A percentile compares a stretch with the other conserved stretches of the same genome.
Conservation (phyloP, 2,329 filamentous ascomycete genomes). For the Bipolaris zeicola region DNA sequence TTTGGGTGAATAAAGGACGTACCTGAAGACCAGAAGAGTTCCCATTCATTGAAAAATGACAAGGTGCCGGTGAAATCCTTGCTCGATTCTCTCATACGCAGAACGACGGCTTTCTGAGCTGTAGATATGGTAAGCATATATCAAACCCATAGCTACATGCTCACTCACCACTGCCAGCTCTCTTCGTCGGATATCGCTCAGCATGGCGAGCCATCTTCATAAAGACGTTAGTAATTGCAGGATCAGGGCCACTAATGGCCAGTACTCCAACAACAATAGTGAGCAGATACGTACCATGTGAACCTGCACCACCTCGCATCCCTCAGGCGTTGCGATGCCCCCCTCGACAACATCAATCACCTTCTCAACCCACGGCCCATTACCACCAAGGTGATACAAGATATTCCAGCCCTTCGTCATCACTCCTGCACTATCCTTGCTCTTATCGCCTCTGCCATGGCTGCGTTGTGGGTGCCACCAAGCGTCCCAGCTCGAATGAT, state of each 20-base stretch:
- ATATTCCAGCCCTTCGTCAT: slow-evolving; percentile 54
- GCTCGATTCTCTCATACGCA: slow-evolving; percentile 52
- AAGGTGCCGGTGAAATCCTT: slow-evolving; percentile 57
- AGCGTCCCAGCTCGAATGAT: slow-evolving; percentile 42
- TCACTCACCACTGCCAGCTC: slow-evolving; percentile 56
- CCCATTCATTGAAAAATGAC: slow-evolving; percentile 60
- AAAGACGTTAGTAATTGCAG: slow-evolving; percentile 5
- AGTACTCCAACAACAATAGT: neutral
- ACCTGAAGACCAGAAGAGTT: slow-evolving; percentile 58
- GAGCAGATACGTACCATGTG: slow-evolving; percentile 56
- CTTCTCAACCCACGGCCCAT: slow-evolving; percentile 62
- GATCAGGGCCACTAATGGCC: neutral
- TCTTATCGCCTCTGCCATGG: slow-evolving; percentile 8
- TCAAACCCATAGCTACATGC: neutral
- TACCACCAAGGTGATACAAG: slow-evolving; percentile 60
- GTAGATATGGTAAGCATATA: slow-evolving; percentile 20
- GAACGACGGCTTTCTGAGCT: slow-evolving; percentile 57
- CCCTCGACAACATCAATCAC: slow-evolving; percentile 48
- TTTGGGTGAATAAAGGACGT: slow-evolving; percentile 1
- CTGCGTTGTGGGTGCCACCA: slow-evolving; percentile 44
- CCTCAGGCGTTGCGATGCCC: slow-evolving; percentile 53
- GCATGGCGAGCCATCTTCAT: slow-evolving; percentile 62
- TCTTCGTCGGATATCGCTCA: slow-evolving; percentile 62
- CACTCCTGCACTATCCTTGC: slow-evolving; percentile 32
- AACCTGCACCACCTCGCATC: slow-evolving; percentile 61